phyloP scores from a whole-genome alignment of 768 basidiomycete species.

The Rossbeevera mucosa region DNA sequence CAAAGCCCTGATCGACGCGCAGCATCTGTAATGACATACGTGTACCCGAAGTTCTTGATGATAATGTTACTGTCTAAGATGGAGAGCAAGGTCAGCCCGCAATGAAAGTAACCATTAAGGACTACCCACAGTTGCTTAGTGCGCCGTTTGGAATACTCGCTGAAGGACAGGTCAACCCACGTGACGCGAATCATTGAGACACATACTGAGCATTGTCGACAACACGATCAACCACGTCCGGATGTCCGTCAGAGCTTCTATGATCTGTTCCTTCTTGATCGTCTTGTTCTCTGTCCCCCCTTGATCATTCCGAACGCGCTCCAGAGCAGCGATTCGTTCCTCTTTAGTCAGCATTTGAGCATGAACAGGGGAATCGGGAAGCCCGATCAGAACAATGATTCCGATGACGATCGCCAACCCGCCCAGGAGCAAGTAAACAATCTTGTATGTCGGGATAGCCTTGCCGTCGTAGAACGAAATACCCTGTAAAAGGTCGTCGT shows the following conservation, averaged over 20 bases:
- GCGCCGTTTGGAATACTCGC: conserved; percentile 65
- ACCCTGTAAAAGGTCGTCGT: conserved; percentile 34
- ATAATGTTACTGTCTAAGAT: conserved; percentile 54
- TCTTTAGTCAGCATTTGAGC: conserved; percentile 52
- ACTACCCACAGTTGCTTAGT: conserved; percentile 54
- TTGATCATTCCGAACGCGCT: conserved; percentile 63
- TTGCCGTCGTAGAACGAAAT: conserved; percentile 51
- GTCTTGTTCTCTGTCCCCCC: conserved; percentile 59
- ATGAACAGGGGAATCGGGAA: conserved; percentile 63
- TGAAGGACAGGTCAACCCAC: conserved; percentile 20
- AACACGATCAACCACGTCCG: conserved; percentile 62
- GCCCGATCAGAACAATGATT: conserved; percentile 50
- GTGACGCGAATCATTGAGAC: background rate
- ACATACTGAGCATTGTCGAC: conserved; percentile 54
- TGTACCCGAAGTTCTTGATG: conserved; percentile 61
- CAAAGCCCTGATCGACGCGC: background rate
- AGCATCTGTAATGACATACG: conserved; percentile 34
- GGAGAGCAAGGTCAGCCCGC: background rate
- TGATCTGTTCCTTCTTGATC: conserved; percentile 53
- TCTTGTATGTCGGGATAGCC: conserved; percentile 52
- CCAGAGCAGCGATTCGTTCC: conserved; percentile 58
- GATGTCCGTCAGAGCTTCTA: conserved; percentile 53
- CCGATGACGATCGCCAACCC: conserved; percentile 58
- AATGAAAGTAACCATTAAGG: background rate
- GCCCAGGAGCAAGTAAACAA: conserved; percentile 57